phyloP scores from a whole-genome alignment of 805 yeast genomes.

The Monosporozyma unispora region DNA sequence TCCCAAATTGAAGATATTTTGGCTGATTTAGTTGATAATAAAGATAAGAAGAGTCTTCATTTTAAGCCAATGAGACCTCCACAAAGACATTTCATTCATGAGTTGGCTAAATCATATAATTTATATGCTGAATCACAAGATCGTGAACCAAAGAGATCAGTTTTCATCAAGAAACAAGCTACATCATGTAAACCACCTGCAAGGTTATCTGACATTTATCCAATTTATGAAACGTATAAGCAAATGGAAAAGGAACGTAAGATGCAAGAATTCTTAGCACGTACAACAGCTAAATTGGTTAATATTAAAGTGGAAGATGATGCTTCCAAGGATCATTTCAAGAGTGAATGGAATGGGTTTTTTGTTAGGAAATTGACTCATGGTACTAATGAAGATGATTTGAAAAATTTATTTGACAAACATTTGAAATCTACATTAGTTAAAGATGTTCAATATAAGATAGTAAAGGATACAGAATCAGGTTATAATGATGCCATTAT shows the following conservation, averaged over 20 bases:
- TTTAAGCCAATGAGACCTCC: conserved; percentile 67
- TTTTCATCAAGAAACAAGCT: conserved; percentile 42
- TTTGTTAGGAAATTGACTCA: conserved; percentile 43
- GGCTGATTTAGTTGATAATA: conserved; percentile 38
- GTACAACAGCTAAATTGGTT: conserved; percentile 16
- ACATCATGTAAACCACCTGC: conserved; percentile 20
- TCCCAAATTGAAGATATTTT: conserved; percentile 48
- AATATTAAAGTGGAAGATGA: conserved; percentile 19
- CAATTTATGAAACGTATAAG: conserved; percentile 38
- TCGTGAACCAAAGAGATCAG: conserved; percentile 69
- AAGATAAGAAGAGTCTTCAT: conserved; percentile 37
- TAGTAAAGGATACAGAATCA: conserved; percentile 4
- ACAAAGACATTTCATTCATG: conserved; percentile 65
- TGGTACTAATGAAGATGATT: conserved; percentile 42
- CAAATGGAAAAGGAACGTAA: conserved; percentile 29
- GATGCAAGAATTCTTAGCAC: conserved; percentile 23
- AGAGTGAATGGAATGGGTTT: conserved; percentile 40
- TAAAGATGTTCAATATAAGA: conserved; percentile 17
- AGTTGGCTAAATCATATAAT: conserved; percentile 49
- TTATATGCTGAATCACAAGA: conserved; percentile 70
- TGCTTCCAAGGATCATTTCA: not conserved
- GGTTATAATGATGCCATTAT: conserved; percentile 10
- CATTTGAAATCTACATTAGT: conserved; percentile 24
- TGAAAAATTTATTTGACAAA: conserved; percentile 31
- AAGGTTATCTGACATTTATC: conserved; percentile 24